Base-by-base conservation (phyloP, 179 eudicot genomes). In the Patellifolia procumbens region DNA sequence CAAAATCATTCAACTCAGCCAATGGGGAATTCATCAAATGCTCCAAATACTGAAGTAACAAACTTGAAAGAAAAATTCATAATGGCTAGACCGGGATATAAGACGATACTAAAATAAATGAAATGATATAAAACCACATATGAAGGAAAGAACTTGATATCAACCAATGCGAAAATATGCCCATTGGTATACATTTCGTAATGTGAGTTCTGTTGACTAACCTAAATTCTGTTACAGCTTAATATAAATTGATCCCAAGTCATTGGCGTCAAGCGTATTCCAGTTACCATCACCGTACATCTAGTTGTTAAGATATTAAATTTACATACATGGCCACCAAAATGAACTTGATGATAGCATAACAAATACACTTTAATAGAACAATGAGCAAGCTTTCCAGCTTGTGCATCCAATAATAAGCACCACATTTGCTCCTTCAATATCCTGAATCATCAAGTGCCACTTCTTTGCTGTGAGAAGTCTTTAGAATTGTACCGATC, bases 261-360 rank as follows among this genome's bases (percentile, higher is more conserved):
- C 35, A 24, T 68, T 13, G 35, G 15, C 45, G 35, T 68, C 56
- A 10, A 51, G 37, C 24, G 7, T 65, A n/a, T n/a, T n/a, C n/a
- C n/a, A n/a, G n/a, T 52, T 65, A 29, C 43, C 37, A 77, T 60
- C 60, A 32, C 62, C 16, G 22, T 59, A 59, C 71, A 29, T 15
- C 60, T 49, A 68, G 24, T 65, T 68, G 7, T 48, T 42, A 49
- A 28, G 62, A 20, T 68, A 12, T 60, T 66, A 24, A 32, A 74
- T 81, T 70, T 74, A 74, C 81, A 70, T 61, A 79, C 11, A 24
- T 53, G 56, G 56, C 70, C 56, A 39, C 35, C n/a, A 22, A 46
- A 10, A 62, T 24, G 59, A 48, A 51, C 72, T 78, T 24, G 51
- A 37, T 62, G 32, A 61, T 71, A 49, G 39, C 55, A 37, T 9